phyloP scores from a whole-genome alignment of 2,329 filamentous ascomycete species.

The Alternaria brassicicola region DNA sequence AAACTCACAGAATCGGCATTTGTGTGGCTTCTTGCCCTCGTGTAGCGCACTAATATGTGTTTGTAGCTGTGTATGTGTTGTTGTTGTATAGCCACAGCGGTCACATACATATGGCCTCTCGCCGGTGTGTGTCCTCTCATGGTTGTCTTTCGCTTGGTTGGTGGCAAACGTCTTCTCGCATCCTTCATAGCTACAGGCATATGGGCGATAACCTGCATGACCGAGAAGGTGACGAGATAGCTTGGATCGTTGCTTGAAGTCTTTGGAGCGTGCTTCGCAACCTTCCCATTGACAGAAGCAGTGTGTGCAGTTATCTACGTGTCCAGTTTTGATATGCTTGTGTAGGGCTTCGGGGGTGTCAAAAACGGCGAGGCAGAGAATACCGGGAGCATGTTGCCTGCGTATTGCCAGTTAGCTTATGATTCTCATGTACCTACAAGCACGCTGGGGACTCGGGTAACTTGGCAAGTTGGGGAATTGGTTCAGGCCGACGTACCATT shows the following conservation, averaged over 20 bases:
- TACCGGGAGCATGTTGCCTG: slow-evolving; percentile 34
- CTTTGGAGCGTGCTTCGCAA: slow-evolving; percentile 43
- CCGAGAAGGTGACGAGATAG: slow-evolving; percentile 47
- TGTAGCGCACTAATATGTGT: slow-evolving; percentile 48
- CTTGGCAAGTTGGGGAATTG: neutral
- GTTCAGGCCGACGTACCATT: slow-evolving; percentile 30
- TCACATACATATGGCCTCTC: slow-evolving; percentile 47
- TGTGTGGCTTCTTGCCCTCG: slow-evolving; percentile 45
- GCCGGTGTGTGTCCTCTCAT: slow-evolving; percentile 48
- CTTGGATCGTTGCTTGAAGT: slow-evolving; percentile 51
- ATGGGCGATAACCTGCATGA: slow-evolving; percentile 47
- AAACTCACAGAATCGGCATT: slow-evolving; percentile 49
- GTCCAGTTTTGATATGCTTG: slow-evolving; percentile 44
- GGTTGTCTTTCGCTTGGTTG: slow-evolving; percentile 50
- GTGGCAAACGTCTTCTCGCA: slow-evolving; percentile 50
- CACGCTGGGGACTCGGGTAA: neutral
- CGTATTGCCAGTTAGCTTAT: neutral
- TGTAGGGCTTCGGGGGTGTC: slow-evolving; percentile 39
- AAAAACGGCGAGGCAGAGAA: slow-evolving; percentile 40
- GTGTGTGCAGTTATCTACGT: slow-evolving; percentile 44
- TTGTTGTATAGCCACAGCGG: slow-evolving; percentile 46
- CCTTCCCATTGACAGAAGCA: slow-evolving; percentile 48
- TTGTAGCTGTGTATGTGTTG: slow-evolving; percentile 48
- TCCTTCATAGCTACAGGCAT: slow-evolving; percentile 42
- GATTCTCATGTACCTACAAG: neutral